Percentiles rank a stretch among this genome's conserved stretches.
Evolutionary conservation across 2,329 filamentous ascomycete genomes (phyloP).

Genomic region (Lecanicillium sp.): DNA sequence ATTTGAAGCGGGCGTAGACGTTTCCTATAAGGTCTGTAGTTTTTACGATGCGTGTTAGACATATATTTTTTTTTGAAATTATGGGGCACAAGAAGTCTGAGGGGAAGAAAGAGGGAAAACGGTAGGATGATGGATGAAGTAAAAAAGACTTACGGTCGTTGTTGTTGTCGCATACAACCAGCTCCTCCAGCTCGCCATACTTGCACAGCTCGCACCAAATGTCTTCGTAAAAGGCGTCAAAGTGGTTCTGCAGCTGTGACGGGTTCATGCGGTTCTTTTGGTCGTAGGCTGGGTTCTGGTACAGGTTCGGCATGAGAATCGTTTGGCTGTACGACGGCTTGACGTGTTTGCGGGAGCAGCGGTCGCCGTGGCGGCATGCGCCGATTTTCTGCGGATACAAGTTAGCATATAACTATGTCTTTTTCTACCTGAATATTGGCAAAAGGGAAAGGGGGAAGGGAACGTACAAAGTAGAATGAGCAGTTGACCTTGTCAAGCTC

Average conservation of each 20-base stretch:
- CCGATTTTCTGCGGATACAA: conserved; percentile 76
- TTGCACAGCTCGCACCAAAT: conserved; percentile 99
- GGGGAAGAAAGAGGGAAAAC: neutral
- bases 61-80: conserved; percentile 11
- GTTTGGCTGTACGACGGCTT: conserved; percentile 98
- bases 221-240: conserved; percentile 99
- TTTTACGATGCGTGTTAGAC: neutral
- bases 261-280: conserved; percentile 95
- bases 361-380: conserved; percentile 95
- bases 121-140: neutral
- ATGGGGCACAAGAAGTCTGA: neutral
- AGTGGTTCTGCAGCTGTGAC: conserved; percentile 95
- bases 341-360: conserved; percentile 97
- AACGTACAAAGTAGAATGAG: conserved; percentile 72
- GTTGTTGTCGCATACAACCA: conserved; percentile 98
- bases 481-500: conserved; percentile 99
- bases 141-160: conserved; percentile 68
- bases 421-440: neutral
- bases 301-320: conserved; percentile 95
- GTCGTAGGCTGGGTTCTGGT: conserved; percentile 98
- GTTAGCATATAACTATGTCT: conserved; percentile 3
- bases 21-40: conserved; percentile 83
- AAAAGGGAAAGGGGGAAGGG: neutral
- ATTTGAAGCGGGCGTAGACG: conserved; percentile 99
- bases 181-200: conserved; percentile 93